These are phyloP conservation scores for Antitrichia curtipendula DNA, from an alignment of 225 moss, liverwort and hornwort genomes.

Conservation along the genomic window DNA sequence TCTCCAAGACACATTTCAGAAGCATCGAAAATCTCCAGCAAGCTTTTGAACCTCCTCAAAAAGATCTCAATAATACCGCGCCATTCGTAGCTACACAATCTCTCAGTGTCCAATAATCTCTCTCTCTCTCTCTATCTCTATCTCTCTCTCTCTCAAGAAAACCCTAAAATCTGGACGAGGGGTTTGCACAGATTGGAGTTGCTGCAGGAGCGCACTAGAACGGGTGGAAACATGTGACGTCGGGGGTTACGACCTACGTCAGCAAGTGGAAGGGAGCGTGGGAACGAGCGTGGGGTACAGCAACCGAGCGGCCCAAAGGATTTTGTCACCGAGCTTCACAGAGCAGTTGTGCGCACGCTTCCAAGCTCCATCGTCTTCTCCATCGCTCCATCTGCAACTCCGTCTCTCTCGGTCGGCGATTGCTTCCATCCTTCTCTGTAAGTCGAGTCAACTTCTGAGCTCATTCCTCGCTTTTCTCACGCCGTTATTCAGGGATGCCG, in stretches of 20 bases:
- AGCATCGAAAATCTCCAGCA: neutral
- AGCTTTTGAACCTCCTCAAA: neutral
- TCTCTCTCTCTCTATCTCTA: neutral
- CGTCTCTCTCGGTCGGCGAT: slow-evolving; percentile 8
- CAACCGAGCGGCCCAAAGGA: slow-evolving; percentile 7
- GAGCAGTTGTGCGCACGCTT: slow-evolving; percentile 47
- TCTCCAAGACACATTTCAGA: neutral
- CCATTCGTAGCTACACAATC: neutral
- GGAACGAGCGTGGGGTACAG: slow-evolving; percentile 11
- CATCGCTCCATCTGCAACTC: slow-evolving; percentile 24
- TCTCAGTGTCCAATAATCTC: neutral
- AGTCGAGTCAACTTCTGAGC: neutral
- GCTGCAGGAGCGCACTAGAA: neutral
- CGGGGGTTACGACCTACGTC: neutral
- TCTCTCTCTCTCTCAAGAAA: neutral
- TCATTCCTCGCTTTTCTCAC: neutral
- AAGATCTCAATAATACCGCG: neutral
- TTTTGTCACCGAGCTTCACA: neutral
- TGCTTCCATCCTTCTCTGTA: neutral
- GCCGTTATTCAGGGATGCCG: neutral
- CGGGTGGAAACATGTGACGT: neutral
- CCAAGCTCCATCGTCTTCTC: slow-evolving; percentile 35
- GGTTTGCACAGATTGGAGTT: neutral
- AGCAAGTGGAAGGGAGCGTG: slow-evolving; percentile 8
- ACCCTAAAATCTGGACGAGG: neutral